Evolutionary conservation across 2,329 filamentous ascomycete species (phyloP), one percentile per base, ranked within the genome.

Genomic region (Phialocephala subalpina): DNA sequence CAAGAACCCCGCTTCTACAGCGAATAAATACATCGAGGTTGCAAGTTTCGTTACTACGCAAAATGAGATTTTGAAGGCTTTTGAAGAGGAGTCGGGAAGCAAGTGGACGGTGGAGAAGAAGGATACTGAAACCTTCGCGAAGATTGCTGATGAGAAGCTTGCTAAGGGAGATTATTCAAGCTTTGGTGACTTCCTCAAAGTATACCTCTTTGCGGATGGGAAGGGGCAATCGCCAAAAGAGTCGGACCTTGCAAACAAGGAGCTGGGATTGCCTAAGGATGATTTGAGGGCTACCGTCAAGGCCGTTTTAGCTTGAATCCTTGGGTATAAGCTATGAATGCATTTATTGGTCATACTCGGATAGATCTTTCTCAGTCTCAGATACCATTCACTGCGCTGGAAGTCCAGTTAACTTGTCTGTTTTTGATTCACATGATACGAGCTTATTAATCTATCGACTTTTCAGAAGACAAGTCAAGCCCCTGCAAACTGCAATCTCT

Each of bases 1-100:
- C 22, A 72, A 77, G 18, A 74, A 76, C 0, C 75, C 78, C 6
- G 73, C 77, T 3, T 68, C 55, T 56, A 71, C 60, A 6, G 69
- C 71, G 1, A 80, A 81, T 64, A 69, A 65, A 27, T 76, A 73
- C 58, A 65, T 78, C 14, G 75, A 74, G 63, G 70, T 76, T 45
- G 69, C 72, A 35, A 76, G 75, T 3, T 76, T 78, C 56, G 62
- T 68, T 16, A 69, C 73, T 8, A 76, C 73, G 16, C 77, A 79
- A 69, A 73, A 73, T 16, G 74, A 78, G 33, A 60, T 79, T 14
- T 70, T 79, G 12, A 67, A 63, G 1, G 68, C 73, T 35, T 72
- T 73, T 3, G 69, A 75, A 65, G 65, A 68, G 20, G 74, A 66
- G 18, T 75, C 73, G 8, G 75, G 73, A 0, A 71, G 72, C 18